Conservation (phyloP, 441 rosid genomes). For the Capsella rubella region DNA sequence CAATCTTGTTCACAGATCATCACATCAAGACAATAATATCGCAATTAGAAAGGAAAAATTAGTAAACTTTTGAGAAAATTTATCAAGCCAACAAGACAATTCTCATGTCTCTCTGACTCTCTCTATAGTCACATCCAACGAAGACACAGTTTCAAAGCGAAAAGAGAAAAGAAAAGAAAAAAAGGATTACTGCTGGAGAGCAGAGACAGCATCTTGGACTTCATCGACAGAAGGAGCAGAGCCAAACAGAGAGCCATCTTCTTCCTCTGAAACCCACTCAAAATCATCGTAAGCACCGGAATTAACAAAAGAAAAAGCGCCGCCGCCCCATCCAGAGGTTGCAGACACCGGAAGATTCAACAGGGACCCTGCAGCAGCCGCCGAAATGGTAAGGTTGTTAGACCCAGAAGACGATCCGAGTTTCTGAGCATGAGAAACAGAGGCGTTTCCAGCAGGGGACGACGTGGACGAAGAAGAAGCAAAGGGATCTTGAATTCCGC, state of each 20-base stretch:
- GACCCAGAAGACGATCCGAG: conserved; percentile 42
- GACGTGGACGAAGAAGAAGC: conserved; percentile 46
- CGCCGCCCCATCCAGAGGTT: conserved; percentile 42
- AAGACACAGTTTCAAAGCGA: conserved; percentile 1
- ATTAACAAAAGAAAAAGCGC: conserved; percentile 45
- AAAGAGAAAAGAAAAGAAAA: not conserved
- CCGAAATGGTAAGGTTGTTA: conserved; percentile 50
- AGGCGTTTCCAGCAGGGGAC: conserved; percentile 43
- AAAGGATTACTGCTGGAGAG: conserved; percentile 65
- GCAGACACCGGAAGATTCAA: conserved; percentile 53
- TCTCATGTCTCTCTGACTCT: conserved; percentile 8
- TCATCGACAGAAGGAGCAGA: conserved; percentile 84
- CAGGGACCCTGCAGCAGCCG: conserved; percentile 50
- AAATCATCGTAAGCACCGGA: conserved; percentile 58
- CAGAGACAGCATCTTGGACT: conserved; percentile 78
- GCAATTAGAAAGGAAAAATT: not conserved
- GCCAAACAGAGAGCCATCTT: conserved; percentile 61
- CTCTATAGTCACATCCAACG: not conserved
- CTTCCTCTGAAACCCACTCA: conserved; percentile 72
- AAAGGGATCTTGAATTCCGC: conserved; percentile 61
- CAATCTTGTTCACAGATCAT: conserved; percentile 12
- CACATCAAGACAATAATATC: conserved; percentile 32
- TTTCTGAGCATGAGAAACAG: conserved; percentile 43
- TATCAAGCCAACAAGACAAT: conserved; percentile 12
- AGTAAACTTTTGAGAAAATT: conserved; percentile 18